phyloP scores from a whole-genome alignment of 805 yeast species.

The Dipodascus geniculatus region DNA sequence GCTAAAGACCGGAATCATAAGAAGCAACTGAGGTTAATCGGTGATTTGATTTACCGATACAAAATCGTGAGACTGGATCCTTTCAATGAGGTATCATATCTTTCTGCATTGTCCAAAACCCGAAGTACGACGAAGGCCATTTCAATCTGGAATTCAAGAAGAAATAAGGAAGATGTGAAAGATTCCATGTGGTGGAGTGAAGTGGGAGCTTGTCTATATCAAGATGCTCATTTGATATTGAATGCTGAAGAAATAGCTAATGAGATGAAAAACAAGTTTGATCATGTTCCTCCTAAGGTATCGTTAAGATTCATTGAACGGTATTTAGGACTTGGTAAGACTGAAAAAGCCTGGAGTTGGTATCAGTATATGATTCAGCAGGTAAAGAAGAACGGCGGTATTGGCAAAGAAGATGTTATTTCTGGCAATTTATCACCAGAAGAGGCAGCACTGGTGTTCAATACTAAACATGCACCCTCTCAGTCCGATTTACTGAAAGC shows the following conservation, averaged over 20 bases:
- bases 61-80: slow-evolving; percentile 14
- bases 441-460: slow-evolving; percentile 10
- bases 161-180: slow-evolving; percentile 10
- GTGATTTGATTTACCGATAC: slow-evolving; percentile 15
- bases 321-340: slow-evolving; percentile 6
- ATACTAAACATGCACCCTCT: slow-evolving; percentile 4
- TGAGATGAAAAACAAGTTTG: slow-evolving; percentile 9
- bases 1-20: slow-evolving; percentile 12
- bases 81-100: slow-evolving; percentile 15
- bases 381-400: slow-evolving; percentile 2
- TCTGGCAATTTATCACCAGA: slow-evolving; percentile 3
- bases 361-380: slow-evolving; percentile 5
- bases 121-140: slow-evolving; percentile 12
- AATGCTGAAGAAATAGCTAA: slow-evolving; percentile 13
- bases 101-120: slow-evolving; percentile 10
- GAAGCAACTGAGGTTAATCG: slow-evolving; percentile 12
- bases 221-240: slow-evolving; percentile 7
- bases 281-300: slow-evolving; percentile 13
- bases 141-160: slow-evolving; percentile 13
- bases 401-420: neutral
- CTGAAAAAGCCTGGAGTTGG: slow-evolving; percentile 9
- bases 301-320: slow-evolving; percentile 11
- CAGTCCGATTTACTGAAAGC: slow-evolving; percentile 6
- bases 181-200: slow-evolving; percentile 15
- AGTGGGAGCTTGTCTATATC: slow-evolving; percentile 12